Percentiles rank a stretch among this genome's conserved stretches.
Evolutionary conservation across 768 basidiomycete genomes (phyloP).

Genomic region (Serendipita vermifera): DNA sequence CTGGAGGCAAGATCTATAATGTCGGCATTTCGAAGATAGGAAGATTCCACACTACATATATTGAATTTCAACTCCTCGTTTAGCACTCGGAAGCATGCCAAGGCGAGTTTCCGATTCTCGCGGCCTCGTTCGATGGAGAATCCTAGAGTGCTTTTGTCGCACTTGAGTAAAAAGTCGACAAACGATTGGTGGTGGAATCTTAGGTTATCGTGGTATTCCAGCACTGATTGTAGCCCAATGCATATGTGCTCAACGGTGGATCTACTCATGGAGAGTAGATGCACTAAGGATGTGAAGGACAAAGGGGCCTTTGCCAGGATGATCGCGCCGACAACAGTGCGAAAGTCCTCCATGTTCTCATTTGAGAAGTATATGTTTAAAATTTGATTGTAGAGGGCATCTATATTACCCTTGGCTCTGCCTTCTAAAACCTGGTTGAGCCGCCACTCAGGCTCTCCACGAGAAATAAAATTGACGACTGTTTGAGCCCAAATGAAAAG

Average conservation of each 20-base stretch:
- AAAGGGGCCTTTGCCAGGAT: not conserved
- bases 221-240: not conserved
- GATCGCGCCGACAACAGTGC: not conserved
- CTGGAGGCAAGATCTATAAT: not conserved
- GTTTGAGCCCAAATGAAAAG: not conserved
- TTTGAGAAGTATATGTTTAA: not conserved
- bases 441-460: not conserved
- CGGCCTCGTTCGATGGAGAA: not conserved
- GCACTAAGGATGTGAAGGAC: not conserved
- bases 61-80: not conserved
- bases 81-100: not conserved
- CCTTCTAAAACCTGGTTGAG: not conserved
- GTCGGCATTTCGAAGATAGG: not conserved
- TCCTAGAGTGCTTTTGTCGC: not conserved
- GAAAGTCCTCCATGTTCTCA: not conserved
- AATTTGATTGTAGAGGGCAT: not conserved
- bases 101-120: not conserved
- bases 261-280: not conserved
- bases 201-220: not conserved
- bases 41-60: not conserved
- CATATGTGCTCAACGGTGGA: not conserved
- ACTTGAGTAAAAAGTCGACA: not conserved
- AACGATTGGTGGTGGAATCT: not conserved
- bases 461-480: not conserved
- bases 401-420: not conserved